A percentile compares a stretch with the other conserved stretches of the same genome.
phyloP scores from a whole-genome alignment of 768 basidiomycete species.

The Ramaria rubella region DNA sequence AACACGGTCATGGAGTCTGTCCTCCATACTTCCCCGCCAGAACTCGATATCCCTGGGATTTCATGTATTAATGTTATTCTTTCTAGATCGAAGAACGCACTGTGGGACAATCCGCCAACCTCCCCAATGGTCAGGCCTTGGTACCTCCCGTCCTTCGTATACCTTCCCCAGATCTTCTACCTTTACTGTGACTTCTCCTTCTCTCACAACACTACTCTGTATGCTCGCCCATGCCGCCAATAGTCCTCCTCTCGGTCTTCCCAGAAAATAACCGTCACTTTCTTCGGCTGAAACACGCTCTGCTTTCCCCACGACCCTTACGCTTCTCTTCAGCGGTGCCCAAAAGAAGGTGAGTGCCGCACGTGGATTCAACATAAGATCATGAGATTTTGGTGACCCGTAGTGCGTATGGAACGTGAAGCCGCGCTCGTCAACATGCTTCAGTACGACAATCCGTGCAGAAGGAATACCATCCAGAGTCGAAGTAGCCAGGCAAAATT shows the following conservation, averaged over 20 bases:
- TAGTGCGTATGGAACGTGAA: slow-evolving; percentile 99
- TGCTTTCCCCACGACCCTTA: slow-evolving; percentile 78
- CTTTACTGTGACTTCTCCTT: slow-evolving; percentile 59
- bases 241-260: slow-evolving; percentile 74
- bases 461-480: slow-evolving; percentile 37
- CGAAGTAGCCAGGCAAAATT: not conserved
- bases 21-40: slow-evolving; percentile 76
- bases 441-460: slow-evolving; percentile 83
- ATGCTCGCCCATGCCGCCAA: slow-evolving; percentile 91
- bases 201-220: slow-evolving; percentile 74
- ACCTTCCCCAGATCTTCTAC: slow-evolving; percentile 50
- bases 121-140: slow-evolving; percentile 90
- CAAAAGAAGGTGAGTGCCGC: slow-evolving; percentile 88
- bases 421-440: slow-evolving; percentile 78
- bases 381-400: slow-evolving; percentile 81
- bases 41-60: slow-evolving; percentile 85
- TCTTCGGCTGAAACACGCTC: slow-evolving; percentile 70
- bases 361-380: slow-evolving; percentile 69
- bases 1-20: slow-evolving; percentile 87
- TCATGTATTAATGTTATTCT: not conserved
- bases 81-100: slow-evolving; percentile 37
- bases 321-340: slow-evolving; percentile 72
- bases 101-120: slow-evolving; percentile 89
- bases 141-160: slow-evolving; percentile 43
- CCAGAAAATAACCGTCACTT: slow-evolving; percentile 75